These are phyloP conservation scores for Lodderomyces parapsilosis DNA, from an alignment of 1,139 yeast species.

Conservation along the genomic window DNA sequence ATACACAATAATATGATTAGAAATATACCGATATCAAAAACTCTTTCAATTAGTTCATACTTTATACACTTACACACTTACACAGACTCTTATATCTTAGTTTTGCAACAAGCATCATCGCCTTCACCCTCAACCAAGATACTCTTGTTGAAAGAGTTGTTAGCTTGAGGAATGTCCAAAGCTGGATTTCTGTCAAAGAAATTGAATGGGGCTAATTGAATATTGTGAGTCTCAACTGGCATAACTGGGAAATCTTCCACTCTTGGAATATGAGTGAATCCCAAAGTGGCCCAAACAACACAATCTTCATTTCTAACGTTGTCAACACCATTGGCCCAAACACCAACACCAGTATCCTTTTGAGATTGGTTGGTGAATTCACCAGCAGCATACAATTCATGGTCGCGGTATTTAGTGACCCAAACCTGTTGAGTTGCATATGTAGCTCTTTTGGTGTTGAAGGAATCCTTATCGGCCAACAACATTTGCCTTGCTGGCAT, in stretches of 20 bases:
- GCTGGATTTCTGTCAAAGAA: conserved; percentile 85
- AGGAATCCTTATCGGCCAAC: conserved; percentile 62
- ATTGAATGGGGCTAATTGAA: conserved; percentile 69
- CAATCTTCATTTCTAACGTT: conserved; percentile 75
- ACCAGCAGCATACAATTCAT: conserved; percentile 73
- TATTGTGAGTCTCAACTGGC: conserved; percentile 79
- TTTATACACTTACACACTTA: too few species aligned
- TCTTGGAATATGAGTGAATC: conserved; percentile 84
- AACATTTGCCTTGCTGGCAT: conserved; percentile 79
- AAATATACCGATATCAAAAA: neutral
- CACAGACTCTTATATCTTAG: conserved; percentile 22
- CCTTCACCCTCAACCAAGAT: conserved; percentile 28
- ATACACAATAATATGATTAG: neutral
- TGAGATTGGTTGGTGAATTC: conserved; percentile 78
- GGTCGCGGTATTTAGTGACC: conserved; percentile 72
- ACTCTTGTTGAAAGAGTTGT: conserved; percentile 73
- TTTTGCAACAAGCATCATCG: conserved; percentile 45
- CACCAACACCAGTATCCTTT: conserved; percentile 59
- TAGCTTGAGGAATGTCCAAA: conserved; percentile 75
- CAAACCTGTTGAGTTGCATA: conserved; percentile 75
- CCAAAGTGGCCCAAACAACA: conserved; percentile 86
- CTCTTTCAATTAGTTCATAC: too few species aligned
- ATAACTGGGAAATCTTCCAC: conserved; percentile 92
- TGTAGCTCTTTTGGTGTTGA: conserved; percentile 64
- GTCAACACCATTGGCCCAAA: conserved; percentile 68